phyloP scores from a whole-genome alignment of 495 filamentous ascomycete genomes.

The Filosporella fistucella region DNA sequence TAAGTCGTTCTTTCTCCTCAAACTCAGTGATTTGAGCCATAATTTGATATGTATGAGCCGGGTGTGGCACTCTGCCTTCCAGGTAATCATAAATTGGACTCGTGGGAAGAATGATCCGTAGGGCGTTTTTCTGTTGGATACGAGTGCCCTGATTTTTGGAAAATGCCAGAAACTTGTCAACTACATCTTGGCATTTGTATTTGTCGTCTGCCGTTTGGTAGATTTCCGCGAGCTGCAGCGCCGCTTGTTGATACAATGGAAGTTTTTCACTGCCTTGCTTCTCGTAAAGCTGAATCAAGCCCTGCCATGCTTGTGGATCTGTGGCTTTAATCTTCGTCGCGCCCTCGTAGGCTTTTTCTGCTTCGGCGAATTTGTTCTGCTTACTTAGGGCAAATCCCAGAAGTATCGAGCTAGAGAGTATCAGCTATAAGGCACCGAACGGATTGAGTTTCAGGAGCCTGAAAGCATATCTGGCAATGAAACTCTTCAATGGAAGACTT shows the following conservation, averaged over 20 bases:
- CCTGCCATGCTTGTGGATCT: conserved; percentile 78
- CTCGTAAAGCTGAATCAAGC: conserved; percentile 82
- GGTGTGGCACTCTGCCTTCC: conserved; percentile 80
- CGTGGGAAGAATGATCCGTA: conserved; percentile 71
- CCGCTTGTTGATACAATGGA: conserved; percentile 67
- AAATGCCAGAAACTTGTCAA: conserved; percentile 75
- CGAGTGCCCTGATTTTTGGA: conserved; percentile 67
- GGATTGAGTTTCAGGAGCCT: not conserved
- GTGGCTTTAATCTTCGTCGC: conserved; percentile 54
- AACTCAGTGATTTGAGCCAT: conserved; percentile 81
- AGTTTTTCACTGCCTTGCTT: conserved; percentile 64
- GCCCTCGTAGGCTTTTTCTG: conserved; percentile 69
- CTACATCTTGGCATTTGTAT: conserved; percentile 67
- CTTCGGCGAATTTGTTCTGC: conserved; percentile 60
- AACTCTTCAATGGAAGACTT: conserved; percentile 2
- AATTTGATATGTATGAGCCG: conserved; percentile 73
- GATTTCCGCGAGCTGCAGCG: conserved; percentile 67
- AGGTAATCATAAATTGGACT: conserved; percentile 75
- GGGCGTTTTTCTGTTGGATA: conserved; percentile 64
- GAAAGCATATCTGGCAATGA: not conserved
- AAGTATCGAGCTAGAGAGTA: conserved; percentile 49
- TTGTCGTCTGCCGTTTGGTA: conserved; percentile 60
- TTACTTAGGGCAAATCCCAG: conserved; percentile 77
- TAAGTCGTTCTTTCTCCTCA: conserved; percentile 88
- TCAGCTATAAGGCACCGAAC: not conserved